A percentile compares a stretch with the other conserved stretches of the same genome.
phyloP scores from a whole-genome alignment of 2,329 filamentous ascomycete species.

The Colletotrichum chrysophilum region DNA sequence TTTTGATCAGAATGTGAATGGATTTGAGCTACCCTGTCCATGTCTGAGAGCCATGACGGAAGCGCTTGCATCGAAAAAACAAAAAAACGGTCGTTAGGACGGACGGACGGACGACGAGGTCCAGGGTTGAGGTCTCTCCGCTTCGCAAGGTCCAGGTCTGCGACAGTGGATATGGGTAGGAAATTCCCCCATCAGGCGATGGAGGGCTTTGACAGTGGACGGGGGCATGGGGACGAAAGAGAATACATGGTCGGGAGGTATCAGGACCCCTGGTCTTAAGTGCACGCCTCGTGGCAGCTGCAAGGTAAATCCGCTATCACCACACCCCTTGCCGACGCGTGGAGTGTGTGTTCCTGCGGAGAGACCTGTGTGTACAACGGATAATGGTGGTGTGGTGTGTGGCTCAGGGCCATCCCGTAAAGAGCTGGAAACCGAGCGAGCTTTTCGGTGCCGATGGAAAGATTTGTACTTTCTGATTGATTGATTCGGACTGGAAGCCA shows the following conservation, averaged over 20 bases:
- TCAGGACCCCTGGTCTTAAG: conserved; percentile 21
- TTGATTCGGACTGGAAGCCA: not conserved
- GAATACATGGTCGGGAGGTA: conserved; percentile 16
- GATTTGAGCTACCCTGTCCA: conserved; percentile 22
- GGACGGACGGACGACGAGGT: conserved; percentile 20
- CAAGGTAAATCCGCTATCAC: conserved; percentile 20
- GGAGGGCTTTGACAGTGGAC: conserved; percentile 25
- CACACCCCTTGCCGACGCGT: conserved; percentile 7
- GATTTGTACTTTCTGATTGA: not conserved
- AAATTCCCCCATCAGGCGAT: conserved; percentile 25
- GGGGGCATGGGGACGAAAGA: conserved; percentile 19
- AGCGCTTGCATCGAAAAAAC: conserved; percentile 21
- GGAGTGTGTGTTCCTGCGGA: not conserved
- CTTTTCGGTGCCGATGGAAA: not conserved
- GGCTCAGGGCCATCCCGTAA: not conserved
- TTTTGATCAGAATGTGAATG: conserved; percentile 20
- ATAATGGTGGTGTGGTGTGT: not conserved
- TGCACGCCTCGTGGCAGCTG: conserved; percentile 22
- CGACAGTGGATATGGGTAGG: conserved; percentile 22
- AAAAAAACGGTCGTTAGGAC: conserved; percentile 23
- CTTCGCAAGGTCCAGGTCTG: conserved; percentile 24
- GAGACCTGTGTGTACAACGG: not conserved
- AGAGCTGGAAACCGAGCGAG: not conserved
- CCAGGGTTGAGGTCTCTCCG: conserved; percentile 24
- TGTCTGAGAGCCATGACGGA: conserved; percentile 26